A percentile compares a stretch with the other conserved stretches of the same genome.
These are phyloP conservation scores for Tothia fuscella DNA, from an alignment of 2,329 filamentous ascomycete genomes.

Conservation along the genomic window DNA sequence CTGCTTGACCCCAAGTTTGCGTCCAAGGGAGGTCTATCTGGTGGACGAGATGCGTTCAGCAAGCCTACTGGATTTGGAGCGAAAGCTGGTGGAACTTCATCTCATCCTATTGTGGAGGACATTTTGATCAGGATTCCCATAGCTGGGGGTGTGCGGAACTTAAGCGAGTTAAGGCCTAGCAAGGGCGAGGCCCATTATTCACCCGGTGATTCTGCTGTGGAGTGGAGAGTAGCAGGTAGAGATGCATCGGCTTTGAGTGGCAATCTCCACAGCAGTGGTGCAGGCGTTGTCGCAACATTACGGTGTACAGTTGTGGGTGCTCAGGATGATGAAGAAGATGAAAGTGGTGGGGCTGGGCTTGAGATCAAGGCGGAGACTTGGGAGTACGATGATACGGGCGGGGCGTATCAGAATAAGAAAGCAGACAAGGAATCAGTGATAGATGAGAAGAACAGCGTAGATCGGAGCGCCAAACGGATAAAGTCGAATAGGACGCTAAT, in stretches of 20 bases:
- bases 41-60: conserved; percentile 9
- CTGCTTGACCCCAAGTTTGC: conserved; percentile 43
- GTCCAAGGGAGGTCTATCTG: conserved; percentile 15
- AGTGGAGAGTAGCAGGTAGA: conserved; percentile 74
- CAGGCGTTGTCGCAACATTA: conserved; percentile 58
- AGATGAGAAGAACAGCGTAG: conserved; percentile 1
- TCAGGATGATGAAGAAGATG: conserved; percentile 33
- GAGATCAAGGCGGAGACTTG: conserved; percentile 9
- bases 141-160: conserved; percentile 64
- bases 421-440: conserved; percentile 21
- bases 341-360: conserved; percentile 26
- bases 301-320: conserved; percentile 68
- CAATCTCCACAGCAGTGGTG: conserved; percentile 30
- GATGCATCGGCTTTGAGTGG: conserved; percentile 46
- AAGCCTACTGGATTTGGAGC: conserved; percentile 8
- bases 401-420: conserved; percentile 18
- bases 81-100: conserved; percentile 17
- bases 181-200: conserved; percentile 76
- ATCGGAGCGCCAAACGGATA: conserved; percentile 15
- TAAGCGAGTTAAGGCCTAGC: conserved; percentile 69
- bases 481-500: conserved; percentile 39
- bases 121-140: conserved; percentile 68
- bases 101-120: conserved; percentile 51
- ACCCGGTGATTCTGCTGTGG: conserved; percentile 56
- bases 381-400: conserved; percentile 15